These are phyloP conservation scores for Setaria italica DNA, from an alignment of 202 grass and related monocot genomes.

Conservation along the genomic window DNA sequence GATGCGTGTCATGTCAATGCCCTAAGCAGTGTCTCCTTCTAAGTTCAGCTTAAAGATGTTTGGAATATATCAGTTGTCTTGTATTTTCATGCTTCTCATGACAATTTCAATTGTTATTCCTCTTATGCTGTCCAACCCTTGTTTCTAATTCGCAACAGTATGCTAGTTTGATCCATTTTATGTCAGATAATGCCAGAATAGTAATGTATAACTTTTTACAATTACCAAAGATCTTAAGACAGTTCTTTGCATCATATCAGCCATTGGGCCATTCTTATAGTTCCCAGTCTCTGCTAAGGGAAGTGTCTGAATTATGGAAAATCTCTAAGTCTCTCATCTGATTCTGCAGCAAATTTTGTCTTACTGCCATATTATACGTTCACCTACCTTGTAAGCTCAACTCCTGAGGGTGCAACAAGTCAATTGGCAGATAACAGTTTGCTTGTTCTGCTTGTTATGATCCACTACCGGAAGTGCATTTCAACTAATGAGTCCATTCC, in stretches of 20 bases:
- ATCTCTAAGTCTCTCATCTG: constrained; percentile 35
- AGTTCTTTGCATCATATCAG: constrained; percentile 20
- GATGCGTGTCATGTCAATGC: constrained; percentile 10
- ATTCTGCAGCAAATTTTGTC: constrained; percentile 92
- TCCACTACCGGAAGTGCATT: constrained; percentile 90
- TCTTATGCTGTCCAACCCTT: not conserved
- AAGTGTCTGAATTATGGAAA: constrained; percentile 4
- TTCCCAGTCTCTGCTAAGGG: not conserved
- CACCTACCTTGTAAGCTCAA: constrained; percentile 83
- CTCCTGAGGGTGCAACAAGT: constrained; percentile 68
- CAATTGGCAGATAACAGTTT: constrained; percentile 88
- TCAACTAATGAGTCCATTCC: constrained; percentile 59
- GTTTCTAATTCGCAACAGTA: constrained; percentile 26
- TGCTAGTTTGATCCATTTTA: constrained; percentile 16
- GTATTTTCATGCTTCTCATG: not conserved
- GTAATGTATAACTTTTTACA: not conserved
- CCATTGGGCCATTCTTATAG: constrained; percentile 8
- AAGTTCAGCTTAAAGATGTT: constrained; percentile 20
- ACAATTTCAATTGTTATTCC: constrained; percentile 2
- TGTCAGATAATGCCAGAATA: not conserved
- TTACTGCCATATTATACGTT: constrained; percentile 94
- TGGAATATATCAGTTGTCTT: not conserved
- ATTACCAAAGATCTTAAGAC: constrained; percentile 2
- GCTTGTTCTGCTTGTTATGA: constrained; percentile 87
- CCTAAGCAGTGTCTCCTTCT: not conserved